These are phyloP conservation scores for Trichoderma sp. DNA, from an alignment of 2,329 filamentous ascomycete species.

Conservation along the genomic window DNA sequence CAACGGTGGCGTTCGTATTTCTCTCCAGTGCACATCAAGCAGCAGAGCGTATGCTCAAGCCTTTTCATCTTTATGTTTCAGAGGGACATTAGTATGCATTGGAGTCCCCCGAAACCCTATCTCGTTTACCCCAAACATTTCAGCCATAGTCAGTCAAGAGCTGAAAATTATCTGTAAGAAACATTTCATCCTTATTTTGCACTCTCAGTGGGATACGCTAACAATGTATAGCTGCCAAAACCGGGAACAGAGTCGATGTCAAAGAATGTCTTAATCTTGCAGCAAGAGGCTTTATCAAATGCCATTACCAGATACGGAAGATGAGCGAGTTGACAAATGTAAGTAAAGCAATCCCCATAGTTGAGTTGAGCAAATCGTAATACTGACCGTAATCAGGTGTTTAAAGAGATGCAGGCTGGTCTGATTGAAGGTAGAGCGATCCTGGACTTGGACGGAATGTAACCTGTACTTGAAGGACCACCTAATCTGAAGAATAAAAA, in stretches of 20 bases:
- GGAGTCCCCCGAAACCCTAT: slow-evolving; percentile 24
- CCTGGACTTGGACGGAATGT: background rate
- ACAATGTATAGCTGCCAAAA: background rate
- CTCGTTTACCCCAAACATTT: background rate
- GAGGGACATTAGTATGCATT: slow-evolving; percentile 30
- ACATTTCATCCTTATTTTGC: background rate
- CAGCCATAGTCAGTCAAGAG: background rate
- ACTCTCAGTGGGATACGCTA: background rate
- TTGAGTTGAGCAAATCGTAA: no score
- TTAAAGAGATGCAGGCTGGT: background rate
- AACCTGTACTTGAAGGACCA: background rate
- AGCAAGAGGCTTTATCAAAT: background rate
- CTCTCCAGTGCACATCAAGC: slow-evolving; percentile 28
- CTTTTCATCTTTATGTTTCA: slow-evolving; percentile 28
- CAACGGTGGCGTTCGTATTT: slow-evolving; percentile 22
- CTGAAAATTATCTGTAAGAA: background rate
- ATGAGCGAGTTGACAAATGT: background rate
- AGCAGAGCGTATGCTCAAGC: slow-evolving; percentile 26
- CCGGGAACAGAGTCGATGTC: background rate
- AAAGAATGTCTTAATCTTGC: background rate
- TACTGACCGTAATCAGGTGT: background rate
- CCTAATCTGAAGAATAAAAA: no score
- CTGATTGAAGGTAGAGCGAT: background rate
- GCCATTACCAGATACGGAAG: background rate
- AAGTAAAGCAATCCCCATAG: background rate